Percentiles rank a stretch among this genome's conserved stretches.
phyloP scores from a whole-genome alignment of 495 filamentous ascomycete species.

The Xylaria longipes region DNA sequence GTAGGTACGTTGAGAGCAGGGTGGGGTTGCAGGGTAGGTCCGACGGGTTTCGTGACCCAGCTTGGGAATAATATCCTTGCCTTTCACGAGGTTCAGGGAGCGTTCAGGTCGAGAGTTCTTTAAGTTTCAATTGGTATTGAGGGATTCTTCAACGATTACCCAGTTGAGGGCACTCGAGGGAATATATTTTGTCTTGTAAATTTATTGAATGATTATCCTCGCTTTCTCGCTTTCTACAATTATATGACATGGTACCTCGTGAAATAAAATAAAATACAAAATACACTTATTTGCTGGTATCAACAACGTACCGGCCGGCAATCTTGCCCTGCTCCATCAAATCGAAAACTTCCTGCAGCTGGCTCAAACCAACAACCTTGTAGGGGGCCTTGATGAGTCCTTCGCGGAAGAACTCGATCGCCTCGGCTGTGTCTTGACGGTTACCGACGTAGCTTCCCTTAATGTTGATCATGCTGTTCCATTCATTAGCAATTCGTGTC shows the following conservation, averaged over 20 bases:
- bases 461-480: conserved; percentile 77
- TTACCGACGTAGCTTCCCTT: conserved; percentile 94
- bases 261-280: conserved; percentile 7
- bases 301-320: conserved; percentile 86
- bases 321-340: conserved; percentile 79
- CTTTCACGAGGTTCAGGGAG: background rate
- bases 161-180: background rate
- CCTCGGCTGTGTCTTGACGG: conserved; percentile 81
- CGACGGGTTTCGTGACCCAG: background rate
- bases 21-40: background rate
- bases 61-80: background rate
- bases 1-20: background rate
- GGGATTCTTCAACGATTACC: background rate
- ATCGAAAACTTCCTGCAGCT: conserved; percentile 78
- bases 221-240: background rate
- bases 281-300: conserved; percentile 59
- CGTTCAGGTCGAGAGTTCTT: background rate
- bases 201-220: background rate
- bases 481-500: conserved; percentile 33
- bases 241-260: background rate
- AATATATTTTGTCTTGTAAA: background rate
- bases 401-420: conserved; percentile 83
- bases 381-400: conserved; percentile 86
- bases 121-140: background rate
- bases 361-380: conserved; percentile 78